Evolutionary conservation across 495 filamentous ascomycete species (phyloP).

Genomic region (Penicilliopsis zonata): DNA sequence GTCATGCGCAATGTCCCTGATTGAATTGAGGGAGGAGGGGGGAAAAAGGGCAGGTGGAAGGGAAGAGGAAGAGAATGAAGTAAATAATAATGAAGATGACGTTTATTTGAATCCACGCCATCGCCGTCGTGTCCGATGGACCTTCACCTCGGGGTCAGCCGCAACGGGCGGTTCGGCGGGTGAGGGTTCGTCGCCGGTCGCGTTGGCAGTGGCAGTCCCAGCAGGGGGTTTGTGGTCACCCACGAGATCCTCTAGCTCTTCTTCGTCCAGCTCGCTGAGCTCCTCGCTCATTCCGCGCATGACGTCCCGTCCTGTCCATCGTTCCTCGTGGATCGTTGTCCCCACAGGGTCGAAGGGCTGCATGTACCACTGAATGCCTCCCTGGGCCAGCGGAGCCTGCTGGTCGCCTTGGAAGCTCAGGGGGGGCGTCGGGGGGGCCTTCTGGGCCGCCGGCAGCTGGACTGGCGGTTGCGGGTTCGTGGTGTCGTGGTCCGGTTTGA

Average conservation of each 20-base stretch:
- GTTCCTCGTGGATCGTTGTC: constrained; percentile 63
- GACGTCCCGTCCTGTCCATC: constrained; percentile 65
- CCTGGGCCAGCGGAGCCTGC: constrained; percentile 47
- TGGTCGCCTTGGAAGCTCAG: constrained; percentile 37
- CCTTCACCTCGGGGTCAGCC: constrained; percentile 13
- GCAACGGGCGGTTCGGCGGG: constrained; percentile 3
- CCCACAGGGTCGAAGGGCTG: constrained; percentile 67
- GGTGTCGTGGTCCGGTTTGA: constrained; percentile 12
- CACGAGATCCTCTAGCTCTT: constrained; percentile 58
- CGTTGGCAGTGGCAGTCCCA: constrained; percentile 3
- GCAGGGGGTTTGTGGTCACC: constrained; percentile 30
- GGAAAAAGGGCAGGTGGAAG: constrained; percentile 2
- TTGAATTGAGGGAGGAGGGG: background rate
- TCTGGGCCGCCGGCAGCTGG: constrained; percentile 10
- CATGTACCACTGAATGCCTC: constrained; percentile 84
- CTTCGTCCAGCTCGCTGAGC: constrained; percentile 79
- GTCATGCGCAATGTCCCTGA: background rate
- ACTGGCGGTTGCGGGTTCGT: constrained; percentile 30
- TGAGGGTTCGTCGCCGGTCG: constrained; percentile 4
- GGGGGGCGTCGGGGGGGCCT: constrained; percentile 29
- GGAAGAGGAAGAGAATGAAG: constrained; percentile 4
- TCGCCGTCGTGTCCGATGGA: constrained; percentile 27
- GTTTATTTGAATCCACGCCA: constrained; percentile 22
- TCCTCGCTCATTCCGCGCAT: constrained; percentile 74
- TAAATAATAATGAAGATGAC: constrained; percentile 2